A percentile compares a stretch with the other conserved stretches of the same genome.
Conservation (phyloP, 2,329 filamentous ascomycete genomes). For the Orbilia quercus region DNA sequence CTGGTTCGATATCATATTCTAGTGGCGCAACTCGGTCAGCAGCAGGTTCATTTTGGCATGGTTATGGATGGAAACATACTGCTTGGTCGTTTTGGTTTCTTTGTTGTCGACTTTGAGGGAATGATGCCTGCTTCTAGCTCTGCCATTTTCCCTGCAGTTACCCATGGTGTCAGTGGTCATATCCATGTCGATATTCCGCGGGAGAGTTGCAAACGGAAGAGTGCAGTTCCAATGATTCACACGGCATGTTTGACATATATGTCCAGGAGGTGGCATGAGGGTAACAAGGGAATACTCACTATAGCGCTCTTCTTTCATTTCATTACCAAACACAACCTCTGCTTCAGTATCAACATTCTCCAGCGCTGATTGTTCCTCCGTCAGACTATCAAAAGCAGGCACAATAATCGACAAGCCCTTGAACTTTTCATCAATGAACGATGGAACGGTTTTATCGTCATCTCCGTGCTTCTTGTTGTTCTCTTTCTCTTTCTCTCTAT, state of each 20-base stretch:
- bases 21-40: neutral
- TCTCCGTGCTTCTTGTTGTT: constrained; percentile 53
- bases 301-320: constrained; percentile 79
- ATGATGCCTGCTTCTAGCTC: constrained; percentile 54
- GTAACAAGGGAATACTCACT: constrained; percentile 63
- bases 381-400: constrained; percentile 74
- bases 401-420: constrained; percentile 67
- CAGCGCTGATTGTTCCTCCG: constrained; percentile 71
- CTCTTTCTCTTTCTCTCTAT: constrained; percentile 60
- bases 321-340: constrained; percentile 76
- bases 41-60: neutral
- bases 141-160: constrained; percentile 51
- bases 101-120: constrained; percentile 53
- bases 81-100: constrained; percentile 51
- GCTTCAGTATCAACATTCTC: constrained; percentile 81
- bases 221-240: neutral
- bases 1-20: constrained; percentile 54
- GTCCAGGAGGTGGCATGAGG: too few relatives aligned
- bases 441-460: constrained; percentile 60
- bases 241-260: too few relatives aligned
- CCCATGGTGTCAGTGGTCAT: constrained; percentile 22
- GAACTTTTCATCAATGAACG: constrained; percentile 63
- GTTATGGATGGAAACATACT: constrained; percentile 25
- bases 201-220: neutral
- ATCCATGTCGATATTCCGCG: constrained; percentile 5